Conservation (phyloP, 495 filamentous ascomycete genomes). For the Amorphotheca resinae region DNA sequence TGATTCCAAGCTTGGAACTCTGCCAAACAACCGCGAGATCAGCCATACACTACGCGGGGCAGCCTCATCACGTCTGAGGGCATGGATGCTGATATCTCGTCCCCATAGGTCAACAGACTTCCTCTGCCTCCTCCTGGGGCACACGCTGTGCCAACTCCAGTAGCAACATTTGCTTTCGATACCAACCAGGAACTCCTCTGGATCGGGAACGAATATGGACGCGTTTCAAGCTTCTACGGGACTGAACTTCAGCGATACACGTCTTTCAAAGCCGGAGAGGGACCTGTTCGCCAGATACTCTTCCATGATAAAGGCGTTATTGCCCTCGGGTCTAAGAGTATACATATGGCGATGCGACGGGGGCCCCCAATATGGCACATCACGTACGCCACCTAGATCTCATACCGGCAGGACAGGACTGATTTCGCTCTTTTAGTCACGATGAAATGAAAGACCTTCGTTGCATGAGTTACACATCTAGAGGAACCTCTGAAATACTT, state of each 20-base stretch:
- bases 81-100: slow-evolving; percentile 7
- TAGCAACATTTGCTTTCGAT: slow-evolving; percentile 74
- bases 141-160: slow-evolving; percentile 49
- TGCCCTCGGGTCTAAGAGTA: slow-evolving; percentile 57
- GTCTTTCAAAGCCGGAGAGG: slow-evolving; percentile 58
- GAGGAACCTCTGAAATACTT: slow-evolving; percentile 66
- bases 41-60: slow-evolving; percentile 9
- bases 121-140: slow-evolving; percentile 52
- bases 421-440: slow-evolving; percentile 26
- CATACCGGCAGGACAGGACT: background rate
- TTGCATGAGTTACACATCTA: slow-evolving; percentile 90
- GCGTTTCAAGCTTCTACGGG: slow-evolving; percentile 74
- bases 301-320: slow-evolving; percentile 82
- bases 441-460: slow-evolving; percentile 68
- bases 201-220: slow-evolving; percentile 75
- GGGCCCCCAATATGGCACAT: slow-evolving; percentile 82
- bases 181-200: slow-evolving; percentile 78
- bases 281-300: slow-evolving; percentile 63
- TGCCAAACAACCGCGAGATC: no score
- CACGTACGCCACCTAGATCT: slow-evolving; percentile 4
- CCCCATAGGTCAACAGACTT: slow-evolving; percentile 53
- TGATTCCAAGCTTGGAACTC: no score
- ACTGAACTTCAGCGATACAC: slow-evolving; percentile 60
- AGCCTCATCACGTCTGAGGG: slow-evolving; percentile 1
- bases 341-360: slow-evolving; percentile 75